Conservation (phyloP, 305 asterid genomes). For the Solanum hybrid region DNA sequence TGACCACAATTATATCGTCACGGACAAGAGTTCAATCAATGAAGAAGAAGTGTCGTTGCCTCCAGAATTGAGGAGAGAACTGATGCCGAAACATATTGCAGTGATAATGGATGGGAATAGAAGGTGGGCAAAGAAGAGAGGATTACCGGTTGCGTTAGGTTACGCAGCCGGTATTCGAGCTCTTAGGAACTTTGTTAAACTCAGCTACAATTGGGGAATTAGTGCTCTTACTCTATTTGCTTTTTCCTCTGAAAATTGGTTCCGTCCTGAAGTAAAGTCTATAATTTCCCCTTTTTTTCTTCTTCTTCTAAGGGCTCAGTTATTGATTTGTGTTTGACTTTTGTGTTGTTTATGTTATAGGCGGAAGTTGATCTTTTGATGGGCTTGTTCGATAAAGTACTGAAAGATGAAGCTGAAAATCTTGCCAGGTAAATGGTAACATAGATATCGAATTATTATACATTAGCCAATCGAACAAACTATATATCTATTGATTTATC, state of each 20-base stretch:
- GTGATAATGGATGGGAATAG: slow-evolving; percentile 54
- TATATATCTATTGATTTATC: too few species aligned
- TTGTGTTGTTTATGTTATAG: slow-evolving; percentile 13
- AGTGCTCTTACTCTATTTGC: slow-evolving; percentile 45
- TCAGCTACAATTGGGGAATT: slow-evolving; percentile 33
- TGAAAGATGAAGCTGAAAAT: slow-evolving; percentile 26
- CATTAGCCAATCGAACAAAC: too few species aligned
- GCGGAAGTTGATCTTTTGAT: slow-evolving; percentile 47
- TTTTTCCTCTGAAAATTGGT: slow-evolving; percentile 46
- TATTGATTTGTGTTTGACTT: not conserved
- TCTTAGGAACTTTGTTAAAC: slow-evolving; percentile 20
- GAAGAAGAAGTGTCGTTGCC: not conserved
- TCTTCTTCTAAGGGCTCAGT: not conserved
- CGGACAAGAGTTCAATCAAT: not conserved
- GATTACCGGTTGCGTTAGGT: slow-evolving; percentile 26
- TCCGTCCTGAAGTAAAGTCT: slow-evolving; percentile 30
- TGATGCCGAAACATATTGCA: slow-evolving; percentile 48
- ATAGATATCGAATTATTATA: not conserved
- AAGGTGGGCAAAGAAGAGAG: slow-evolving; percentile 44
- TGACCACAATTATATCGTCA: not conserved
- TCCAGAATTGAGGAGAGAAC: slow-evolving; percentile 12
- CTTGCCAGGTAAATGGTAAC: slow-evolving; percentile 20
- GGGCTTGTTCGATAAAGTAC: slow-evolving; percentile 33
- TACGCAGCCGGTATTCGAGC: slow-evolving; percentile 36
- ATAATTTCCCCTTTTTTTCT: not conserved